Base-by-base conservation (phyloP, 2,329 filamentous ascomycete genomes). In the Colletotrichum chlorophyti region DNA sequence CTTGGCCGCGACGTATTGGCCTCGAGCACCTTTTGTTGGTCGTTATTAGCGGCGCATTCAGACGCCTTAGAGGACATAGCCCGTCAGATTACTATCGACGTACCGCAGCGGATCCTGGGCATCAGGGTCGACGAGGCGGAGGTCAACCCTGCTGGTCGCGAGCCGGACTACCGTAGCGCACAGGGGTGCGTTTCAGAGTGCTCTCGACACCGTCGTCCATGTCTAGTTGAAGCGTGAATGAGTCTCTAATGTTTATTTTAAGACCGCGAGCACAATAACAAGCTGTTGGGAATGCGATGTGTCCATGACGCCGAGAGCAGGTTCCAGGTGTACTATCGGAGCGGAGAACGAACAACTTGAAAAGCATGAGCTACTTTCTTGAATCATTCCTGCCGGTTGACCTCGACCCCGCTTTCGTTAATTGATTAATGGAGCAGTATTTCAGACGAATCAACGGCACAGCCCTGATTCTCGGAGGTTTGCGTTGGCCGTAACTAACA, bases 131-230 rank as follows among this genome's bases (percentile, higher is more conserved):
- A 15, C 9, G 19, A 34, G 3, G 47, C 34, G 0, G 53, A 58
- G 9, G 38, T 58, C 27, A 58, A 58, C 2, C 53, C 53, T 17
- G 53, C 48, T 31, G 53, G 47, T 9, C 53, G 45, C 8, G 53
- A 58, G 21, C 47, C 41, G 2, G 32, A 38, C 2, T 53, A 58
- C 21, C 53, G 53, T 11, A 42, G 26, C 9, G 53, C 34, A 21
- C 40, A 32, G 48, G 38, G 6, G 53, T 53, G 17, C 46, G 37
- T 40, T 27, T 11, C 15, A 2, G 24, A 26, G 7, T 38, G 5
- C 17, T 11, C 17, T 26, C 2, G 8, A 14, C 11, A 11, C 5
- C 10, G 6, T 26, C 9, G 1, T 9, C 3, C n/a, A n/a, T n/a
- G n/a, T n/a, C n/a, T n/a, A n/a, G n/a, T n/a, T n/a, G n/a, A 26